Percentiles rank a stretch among this genome's conserved stretches.
These are phyloP conservation scores for Pleodorina starrii DNA, from an alignment of 139 green algal species.

Conservation along the genomic window DNA sequence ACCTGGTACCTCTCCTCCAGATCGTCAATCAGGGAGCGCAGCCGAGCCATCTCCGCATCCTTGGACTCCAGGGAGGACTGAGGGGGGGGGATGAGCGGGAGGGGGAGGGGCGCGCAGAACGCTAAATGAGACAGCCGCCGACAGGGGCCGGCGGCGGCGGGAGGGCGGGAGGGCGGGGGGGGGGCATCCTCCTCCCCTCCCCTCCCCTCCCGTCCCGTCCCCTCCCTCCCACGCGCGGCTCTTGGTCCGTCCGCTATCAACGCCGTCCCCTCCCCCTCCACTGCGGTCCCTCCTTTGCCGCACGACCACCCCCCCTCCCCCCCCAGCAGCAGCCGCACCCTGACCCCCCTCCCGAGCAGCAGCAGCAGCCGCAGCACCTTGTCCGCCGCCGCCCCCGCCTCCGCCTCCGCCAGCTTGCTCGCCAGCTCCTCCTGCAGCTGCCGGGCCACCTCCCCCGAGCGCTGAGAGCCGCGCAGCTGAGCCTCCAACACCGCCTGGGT, in stretches of 20 bases:
- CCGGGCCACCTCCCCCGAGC: neutral
- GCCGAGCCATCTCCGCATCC: neutral
- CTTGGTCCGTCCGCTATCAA: too few relatives aligned
- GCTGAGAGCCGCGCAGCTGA: slow-evolving; percentile 36
- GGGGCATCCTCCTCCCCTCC: neutral
- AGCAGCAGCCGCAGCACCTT: too few relatives aligned
- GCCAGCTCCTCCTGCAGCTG: slow-evolving; percentile 11
- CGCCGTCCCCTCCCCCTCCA: too few relatives aligned
- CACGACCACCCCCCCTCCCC: too few relatives aligned
- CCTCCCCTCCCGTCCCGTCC: neutral
- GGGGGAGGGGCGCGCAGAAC: neutral
- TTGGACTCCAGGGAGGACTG: neutral
- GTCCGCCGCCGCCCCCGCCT: neutral
- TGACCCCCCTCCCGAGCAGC: too few relatives aligned
- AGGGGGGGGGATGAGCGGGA: neutral
- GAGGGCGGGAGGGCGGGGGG: too few relatives aligned
- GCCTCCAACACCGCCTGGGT: slow-evolving; percentile 37
- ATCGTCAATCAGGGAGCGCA: neutral
- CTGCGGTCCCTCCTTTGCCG: too few relatives aligned
- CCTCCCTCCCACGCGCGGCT: neutral
- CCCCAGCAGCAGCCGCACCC: too few relatives aligned
- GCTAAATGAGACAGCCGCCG: too few relatives aligned
- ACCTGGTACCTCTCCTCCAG: slow-evolving; percentile 27
- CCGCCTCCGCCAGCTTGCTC: slow-evolving; percentile 11
- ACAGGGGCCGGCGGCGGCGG: too few relatives aligned